Base-by-base conservation (phyloP, 768 basidiomycete genomes). In the Macrocybe gigantea region DNA sequence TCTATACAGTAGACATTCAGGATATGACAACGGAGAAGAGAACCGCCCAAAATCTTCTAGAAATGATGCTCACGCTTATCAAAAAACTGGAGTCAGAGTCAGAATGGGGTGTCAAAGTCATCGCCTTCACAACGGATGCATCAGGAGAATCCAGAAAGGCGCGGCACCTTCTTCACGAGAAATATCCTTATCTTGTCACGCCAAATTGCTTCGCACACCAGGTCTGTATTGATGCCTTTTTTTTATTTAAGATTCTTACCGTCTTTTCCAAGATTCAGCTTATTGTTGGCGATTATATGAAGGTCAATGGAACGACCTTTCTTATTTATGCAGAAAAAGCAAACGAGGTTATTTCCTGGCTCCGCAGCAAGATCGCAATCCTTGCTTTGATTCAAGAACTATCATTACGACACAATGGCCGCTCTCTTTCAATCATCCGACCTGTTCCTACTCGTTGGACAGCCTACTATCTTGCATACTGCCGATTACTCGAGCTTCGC, bases 281-380 rank as follows among this genome's bases (percentile, higher is more conserved):
- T 2, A 56, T 74, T 33, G 63, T 73, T 32, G 62, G 66, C 1
- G 59, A 74, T 41, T 70, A 64, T 68, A 71, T 50, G 62, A 64
- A 40, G 48, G 42, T 0, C 59, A 41, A 12, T 44, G 56, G 30
- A 36, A 49, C 8, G 45, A 22, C 22, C 22, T 22, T 63, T 6
- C 47, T 53, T n/a, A n/a, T 50, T 5, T 55, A 58, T 31, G 56
- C 56, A 0, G 55, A 66, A 12, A 38, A 52, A 22, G 66, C 65
- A n/a, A 52, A 57, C 6, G 59, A 72, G 1, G 57, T 73, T 0
- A 73, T 72, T 15, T 63, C 58, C 15, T 73, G 70, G 69, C 46
- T 72, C 5, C 36, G 53, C 2, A 65, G 64, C 50, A 69, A 71
- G 36, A 41, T 31, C 1, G 1, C 32, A 3, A 15, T 41, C 4